Base-by-base conservation (phyloP, 345 rosid genomes). In the Chamaenerion angustifolium region DNA sequence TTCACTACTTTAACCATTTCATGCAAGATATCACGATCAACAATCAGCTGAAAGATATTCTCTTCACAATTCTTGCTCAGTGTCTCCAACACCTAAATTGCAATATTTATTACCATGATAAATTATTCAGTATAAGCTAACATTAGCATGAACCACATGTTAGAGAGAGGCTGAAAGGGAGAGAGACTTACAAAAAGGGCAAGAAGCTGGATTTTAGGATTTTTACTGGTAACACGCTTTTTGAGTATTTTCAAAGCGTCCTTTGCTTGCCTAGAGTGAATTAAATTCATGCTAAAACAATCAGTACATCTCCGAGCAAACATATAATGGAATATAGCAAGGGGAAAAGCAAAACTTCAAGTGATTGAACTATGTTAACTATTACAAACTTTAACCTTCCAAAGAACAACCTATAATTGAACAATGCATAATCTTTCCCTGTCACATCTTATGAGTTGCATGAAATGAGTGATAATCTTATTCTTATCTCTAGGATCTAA, bases 1-100 rank as follows among this genome's bases (percentile, higher is more conserved):
- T 92, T 92, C 48, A 92, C 96, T 56, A 87, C 78, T 68, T 87
- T 92, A 62, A 92, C 95, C 98, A 92, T 92, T 45, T 92, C 98
- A 65, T 63, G 94, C 57, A 92, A 71, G 63, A 92, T 82, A 58
- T 84, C 95, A 40, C 98, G 95, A 63, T 92, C 98, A 15, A 76
- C 68, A 16, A 92, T 92, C 73, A 66, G 93, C 80, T 80, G 89
- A 66, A 78, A 80, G 47, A 92, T 76, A 63, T 60, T 71, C 54
- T 92, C 96, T 1, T 89, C 93, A 59, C 98, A 92, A 50, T 87
- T 92, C 76, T 92, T 92, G 77, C 93, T 84, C 48, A 92, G 63
- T 43, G 98, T 76, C 77, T 92, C 98, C 87, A 92, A 61, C 43
- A 68, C 96, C 98, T 92, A 25, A 40, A 55, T 18, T 10, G n/a